A percentile compares a stretch with the other conserved stretches of the same genome.
These are phyloP conservation scores for Penicillium sp. DNA, from an alignment of 2,329 filamentous ascomycete species.

Conservation along the genomic window DNA sequence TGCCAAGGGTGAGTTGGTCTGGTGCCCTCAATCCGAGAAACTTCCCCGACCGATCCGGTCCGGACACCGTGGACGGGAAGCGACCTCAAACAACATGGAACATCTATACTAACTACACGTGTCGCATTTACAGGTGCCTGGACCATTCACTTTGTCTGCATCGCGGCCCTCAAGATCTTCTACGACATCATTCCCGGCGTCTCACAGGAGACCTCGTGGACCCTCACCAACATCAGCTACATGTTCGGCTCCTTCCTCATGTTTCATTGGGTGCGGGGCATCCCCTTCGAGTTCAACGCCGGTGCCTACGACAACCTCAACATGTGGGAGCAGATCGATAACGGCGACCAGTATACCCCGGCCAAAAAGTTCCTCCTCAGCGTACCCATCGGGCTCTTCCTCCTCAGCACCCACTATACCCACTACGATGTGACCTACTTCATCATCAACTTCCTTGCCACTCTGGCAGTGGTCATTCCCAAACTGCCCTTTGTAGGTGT, in stretches of 20 bases:
- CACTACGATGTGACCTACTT: conserved; percentile 98
- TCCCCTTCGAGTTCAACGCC: conserved; percentile 98
- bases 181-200: conserved; percentile 96
- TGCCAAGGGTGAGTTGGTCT: conserved; percentile 74
- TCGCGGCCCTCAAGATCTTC: conserved; percentile 87
- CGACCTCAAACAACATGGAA: conserved; percentile 2
- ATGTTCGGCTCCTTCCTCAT: conserved; percentile 99
- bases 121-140: conserved; percentile 69
- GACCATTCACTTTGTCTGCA: conserved; percentile 95
- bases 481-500: conserved; percentile 87
- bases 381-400: conserved; percentile 89
- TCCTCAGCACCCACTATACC: conserved; percentile 97
- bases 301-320: conserved; percentile 99
- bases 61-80: conserved; percentile 11
- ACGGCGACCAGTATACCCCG: conserved; percentile 96
- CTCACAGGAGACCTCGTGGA: conserved; percentile 98
- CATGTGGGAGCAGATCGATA: conserved; percentile 99
- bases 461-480: conserved; percentile 88
- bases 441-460: conserved; percentile 92
- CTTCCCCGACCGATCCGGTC: conserved; percentile 5
- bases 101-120: conserved; percentile 17
- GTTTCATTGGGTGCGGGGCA: conserved; percentile 98
- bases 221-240: conserved; percentile 96
- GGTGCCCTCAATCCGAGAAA: neutral
- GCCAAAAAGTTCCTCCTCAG: conserved; percentile 97